Percentiles rank a stretch among this genome's conserved stretches.
Conservation (phyloP, 306 rosid species). For the Prunus campanulata region DNA sequence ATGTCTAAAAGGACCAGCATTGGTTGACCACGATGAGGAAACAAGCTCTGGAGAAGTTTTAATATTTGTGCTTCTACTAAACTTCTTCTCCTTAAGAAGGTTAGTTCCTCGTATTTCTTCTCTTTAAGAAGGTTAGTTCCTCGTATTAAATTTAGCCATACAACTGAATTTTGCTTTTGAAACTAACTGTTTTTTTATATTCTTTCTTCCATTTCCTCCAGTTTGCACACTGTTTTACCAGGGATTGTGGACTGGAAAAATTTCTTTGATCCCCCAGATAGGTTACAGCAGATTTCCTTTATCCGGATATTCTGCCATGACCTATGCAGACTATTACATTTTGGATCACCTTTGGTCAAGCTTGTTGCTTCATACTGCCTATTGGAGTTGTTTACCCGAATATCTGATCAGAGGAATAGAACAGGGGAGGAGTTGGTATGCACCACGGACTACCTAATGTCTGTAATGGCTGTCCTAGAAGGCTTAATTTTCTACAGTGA, state of each 20-base stretch:
- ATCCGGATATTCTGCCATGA: slow-evolving; percentile 71
- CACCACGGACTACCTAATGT: slow-evolving; percentile 46
- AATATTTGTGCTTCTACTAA: slow-evolving; percentile 57
- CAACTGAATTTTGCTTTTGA: slow-evolving; percentile 11
- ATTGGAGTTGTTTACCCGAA: slow-evolving; percentile 63
- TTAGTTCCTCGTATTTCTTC: slow-evolving; percentile 37
- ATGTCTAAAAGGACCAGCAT: slow-evolving; percentile 73
- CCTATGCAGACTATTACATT: slow-evolving; percentile 78
- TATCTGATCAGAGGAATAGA: slow-evolving; percentile 53
- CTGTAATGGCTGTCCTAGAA: slow-evolving; percentile 66
- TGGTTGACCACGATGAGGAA: slow-evolving; percentile 64
- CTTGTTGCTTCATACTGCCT: slow-evolving; percentile 59
- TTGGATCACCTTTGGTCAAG: slow-evolving; percentile 56
- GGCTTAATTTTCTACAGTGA: slow-evolving; percentile 65
- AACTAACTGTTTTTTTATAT: slow-evolving; percentile 11
- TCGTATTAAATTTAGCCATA: neutral
- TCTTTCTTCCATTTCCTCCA: slow-evolving; percentile 19
- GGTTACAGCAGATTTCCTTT: slow-evolving; percentile 45
- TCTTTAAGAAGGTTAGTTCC: slow-evolving; percentile 56
- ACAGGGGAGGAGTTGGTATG: slow-evolving; percentile 52
- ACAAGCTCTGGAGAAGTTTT: slow-evolving; percentile 55
- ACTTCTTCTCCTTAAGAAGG: slow-evolving; percentile 75
- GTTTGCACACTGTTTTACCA: slow-evolving; percentile 63
- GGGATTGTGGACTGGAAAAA: slow-evolving; percentile 75
- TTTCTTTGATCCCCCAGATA: slow-evolving; percentile 45